Evolutionary conservation across 805 yeast species (phyloP), one percentile per base, ranked within the genome.

Genomic region (Clavispora carvajalis): DNA sequence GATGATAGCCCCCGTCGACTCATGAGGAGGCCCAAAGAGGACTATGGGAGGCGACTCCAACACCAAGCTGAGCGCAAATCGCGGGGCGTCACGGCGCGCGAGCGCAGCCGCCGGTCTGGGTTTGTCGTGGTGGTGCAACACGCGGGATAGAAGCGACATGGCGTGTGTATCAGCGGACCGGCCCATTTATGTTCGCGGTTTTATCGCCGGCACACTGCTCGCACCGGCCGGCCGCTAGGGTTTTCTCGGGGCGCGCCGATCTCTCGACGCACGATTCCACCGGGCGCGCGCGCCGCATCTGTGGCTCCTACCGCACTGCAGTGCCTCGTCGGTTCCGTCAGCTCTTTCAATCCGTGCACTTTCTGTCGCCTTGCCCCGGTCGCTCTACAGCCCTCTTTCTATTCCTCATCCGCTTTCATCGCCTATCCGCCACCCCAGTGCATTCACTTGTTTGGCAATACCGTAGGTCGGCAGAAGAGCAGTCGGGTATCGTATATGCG

Each of bases 1-100:
- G 24, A 93, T 65, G 18, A 91, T 71, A 5, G 95, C 84, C 1
- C 99, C 99, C 0, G 95, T 73, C 1, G 93, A 80, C 44, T 86
- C 93, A 7, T 63, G 60, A 3, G 90, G 84, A 1, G 74, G 62
- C 0, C 99, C 99, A 55, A 85, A 91, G 40, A 93, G 65, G 34
- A 87, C 77, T 28, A 90, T 73, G 0, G 99, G 99, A 1, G 98
- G 98, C 2, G 95, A 82, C 57, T 93, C 99, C 17, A 93, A 67
- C 28, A 72, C 71, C 24, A 90, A 72, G 1, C 79, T 57, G 10
- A 86, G 60, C 24, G 73, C 67, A 24, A 75, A 59, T 1, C 76
- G 74, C 26, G 33, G 38, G 22, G 12, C 16, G 30, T 7, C 6
- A 17, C 17, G 41, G 31, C 33, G 33, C 10, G 26, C 26, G 13